These are phyloP conservation scores for Syzygium oleosum DNA, from an alignment of 345 rosid genomes.

Conservation along the genomic window DNA sequence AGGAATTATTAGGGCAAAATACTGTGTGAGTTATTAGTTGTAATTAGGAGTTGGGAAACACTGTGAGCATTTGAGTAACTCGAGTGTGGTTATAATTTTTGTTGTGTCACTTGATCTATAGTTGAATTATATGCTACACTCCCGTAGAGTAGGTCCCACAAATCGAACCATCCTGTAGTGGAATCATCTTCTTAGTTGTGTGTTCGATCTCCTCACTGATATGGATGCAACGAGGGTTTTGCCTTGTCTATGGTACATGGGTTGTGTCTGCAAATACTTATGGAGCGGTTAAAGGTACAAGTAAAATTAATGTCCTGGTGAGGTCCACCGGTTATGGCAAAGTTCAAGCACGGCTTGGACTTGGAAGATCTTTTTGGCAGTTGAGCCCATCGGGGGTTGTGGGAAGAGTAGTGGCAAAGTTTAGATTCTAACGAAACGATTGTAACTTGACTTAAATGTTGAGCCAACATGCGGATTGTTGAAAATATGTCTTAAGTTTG, in stretches of 20 bases:
- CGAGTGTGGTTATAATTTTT: neutral
- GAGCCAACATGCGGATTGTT: neutral
- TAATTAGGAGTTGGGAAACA: fast-evolving
- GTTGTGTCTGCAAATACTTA: neutral
- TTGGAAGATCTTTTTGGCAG: neutral
- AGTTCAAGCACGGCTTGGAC: neutral
- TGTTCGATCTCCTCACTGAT: neutral
- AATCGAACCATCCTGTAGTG: fast-evolving
- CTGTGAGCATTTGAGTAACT: too few species aligned
- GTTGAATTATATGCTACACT: too few species aligned
- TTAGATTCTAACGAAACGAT: neutral
- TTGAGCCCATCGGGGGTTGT: neutral
- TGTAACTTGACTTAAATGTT: neutral
- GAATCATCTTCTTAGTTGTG: neutral
- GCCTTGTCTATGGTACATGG: neutral
- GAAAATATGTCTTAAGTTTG: neutral
- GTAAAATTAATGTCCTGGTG: neutral
- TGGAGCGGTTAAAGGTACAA: neutral
- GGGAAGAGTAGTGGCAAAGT: neutral
- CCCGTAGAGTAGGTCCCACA: fast-evolving
- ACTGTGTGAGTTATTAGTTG: neutral
- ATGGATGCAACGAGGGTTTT: neutral
- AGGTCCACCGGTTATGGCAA: neutral
- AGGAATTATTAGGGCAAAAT: neutral
- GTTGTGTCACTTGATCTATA: fast-evolving